Evolutionary conservation across 2,329 filamentous ascomycete genomes (phyloP), one percentile per base, ranked within the genome.

Genomic region (Calonectria honghensis): DNA sequence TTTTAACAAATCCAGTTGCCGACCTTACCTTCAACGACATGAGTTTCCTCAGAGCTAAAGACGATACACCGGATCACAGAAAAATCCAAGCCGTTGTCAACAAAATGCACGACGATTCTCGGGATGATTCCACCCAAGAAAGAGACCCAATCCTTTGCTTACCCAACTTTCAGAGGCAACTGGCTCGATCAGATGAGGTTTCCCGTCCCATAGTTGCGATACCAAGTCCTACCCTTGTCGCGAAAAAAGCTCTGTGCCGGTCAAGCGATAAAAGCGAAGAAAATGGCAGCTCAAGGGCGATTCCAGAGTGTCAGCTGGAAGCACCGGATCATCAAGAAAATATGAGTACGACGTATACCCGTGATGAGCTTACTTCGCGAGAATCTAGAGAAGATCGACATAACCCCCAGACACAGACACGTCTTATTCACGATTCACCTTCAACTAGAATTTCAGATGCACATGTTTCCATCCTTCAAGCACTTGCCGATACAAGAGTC

Each of bases 1-100:
- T 37, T 54, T 73, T 83, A 69, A 83, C 72, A 32, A 9, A 9
- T 9, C 20, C 35, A 81, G 90, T 91, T 35, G 82, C 87, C 6
- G 89, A 91, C 73, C 84, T 92, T 24, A 84, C 85, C 1, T 91
- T 91, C 75, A 89, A 89, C 32, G 85, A 89, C 66, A 89, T 90
- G 86, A 80, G 84, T 11, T 88, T 90, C 75, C 82, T 88, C 7
- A 59, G 68, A 52, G 41, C 35, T 31, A 35, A 35, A 52, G 27
- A 63, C 6, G 57, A 18, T 7, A 1, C 18, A 13, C 76, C 29
- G 75, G 75, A 41, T 37, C 79, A 76, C 20, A 77, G 81, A 57
- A 27, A 31, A 18, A 3, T 5, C 20, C 24, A 29, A 35, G 14
- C 16, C 9, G n/a, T 20, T 24, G 48, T 20, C 20, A 16, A 13